phyloP scores from a whole-genome alignment of 2,329 filamentous ascomycete genomes.

The Microdochium bolleyi region DNA sequence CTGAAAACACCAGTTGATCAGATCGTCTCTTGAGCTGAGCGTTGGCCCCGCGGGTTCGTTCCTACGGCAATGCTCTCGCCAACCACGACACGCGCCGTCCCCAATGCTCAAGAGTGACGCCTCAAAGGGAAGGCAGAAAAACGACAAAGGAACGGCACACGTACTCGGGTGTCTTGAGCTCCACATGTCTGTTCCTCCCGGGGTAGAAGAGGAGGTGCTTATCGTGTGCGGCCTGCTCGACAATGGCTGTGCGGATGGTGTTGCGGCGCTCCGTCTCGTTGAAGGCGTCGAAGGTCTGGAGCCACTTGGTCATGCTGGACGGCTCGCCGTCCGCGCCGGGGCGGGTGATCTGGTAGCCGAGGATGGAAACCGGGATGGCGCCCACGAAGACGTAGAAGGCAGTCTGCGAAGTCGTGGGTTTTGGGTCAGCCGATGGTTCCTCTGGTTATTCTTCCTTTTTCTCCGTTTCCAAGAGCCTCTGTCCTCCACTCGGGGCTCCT shows the following conservation, averaged over 20 bases:
- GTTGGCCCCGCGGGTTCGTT: too few species aligned
- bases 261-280: conserved; percentile 42
- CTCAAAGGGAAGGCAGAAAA: neutral
- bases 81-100: too few species aligned
- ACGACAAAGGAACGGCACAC: conserved; percentile 18
- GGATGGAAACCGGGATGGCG: conserved; percentile 32
- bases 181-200: conserved; percentile 35
- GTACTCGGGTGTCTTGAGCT: conserved; percentile 51
- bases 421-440: neutral
- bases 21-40: neutral
- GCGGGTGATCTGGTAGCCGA: conserved; percentile 41
- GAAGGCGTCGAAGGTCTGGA: conserved; percentile 37
- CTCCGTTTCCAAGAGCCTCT: neutral
- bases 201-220: conserved; percentile 44
- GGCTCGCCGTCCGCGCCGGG: conserved; percentile 40
- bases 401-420: conserved; percentile 24
- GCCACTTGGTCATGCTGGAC: conserved; percentile 35
- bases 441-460: conserved; percentile 3
- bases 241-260: conserved; percentile 38
- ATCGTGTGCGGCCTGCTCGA: conserved; percentile 50
- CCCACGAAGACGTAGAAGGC: conserved; percentile 39
- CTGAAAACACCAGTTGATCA: too few species aligned
- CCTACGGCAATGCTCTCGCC: too few species aligned
- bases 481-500: neutral
- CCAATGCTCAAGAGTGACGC: too few species aligned